phyloP scores from a whole-genome alignment of 208 protist genomes.

The Wallacemonas sp. region DNA sequence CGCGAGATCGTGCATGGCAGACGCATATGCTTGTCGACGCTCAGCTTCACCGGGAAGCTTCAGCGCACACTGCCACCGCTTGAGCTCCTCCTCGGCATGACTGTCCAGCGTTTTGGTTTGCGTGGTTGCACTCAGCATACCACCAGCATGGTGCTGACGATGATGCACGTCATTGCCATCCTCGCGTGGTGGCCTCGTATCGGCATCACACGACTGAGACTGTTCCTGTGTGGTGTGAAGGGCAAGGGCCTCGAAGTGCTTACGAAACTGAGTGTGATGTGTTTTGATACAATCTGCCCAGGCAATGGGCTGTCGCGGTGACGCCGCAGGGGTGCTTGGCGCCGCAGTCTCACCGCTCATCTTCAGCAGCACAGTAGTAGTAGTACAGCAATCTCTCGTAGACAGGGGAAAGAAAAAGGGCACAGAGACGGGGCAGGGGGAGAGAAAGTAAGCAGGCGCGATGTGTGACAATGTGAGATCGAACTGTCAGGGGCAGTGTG shows the following conservation, averaged over 20 bases:
- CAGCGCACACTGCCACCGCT: slow-evolving; percentile 29
- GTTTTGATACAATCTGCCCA: slow-evolving; percentile 9
- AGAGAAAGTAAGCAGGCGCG: not conserved
- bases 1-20: slow-evolving; percentile 73
- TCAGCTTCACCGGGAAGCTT: slow-evolving; percentile 25
- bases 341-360: not conserved
- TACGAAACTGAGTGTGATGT: slow-evolving; percentile 3
- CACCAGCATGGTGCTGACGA: too few species aligned
- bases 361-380: not conserved
- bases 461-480: not conserved
- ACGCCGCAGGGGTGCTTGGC: too few species aligned
- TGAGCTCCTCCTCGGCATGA: slow-evolving; percentile 32
- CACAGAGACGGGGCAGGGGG: not conserved
- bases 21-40: slow-evolving; percentile 43
- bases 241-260: slow-evolving; percentile 8
- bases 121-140: too few species aligned
- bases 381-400: too few species aligned
- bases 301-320: not conserved
- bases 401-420: not conserved
- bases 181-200: too few species aligned
- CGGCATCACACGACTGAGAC: too few species aligned
- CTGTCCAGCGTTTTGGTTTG: too few species aligned
- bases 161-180: too few species aligned
- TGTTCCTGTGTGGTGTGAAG: too few species aligned
- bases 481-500: too few species aligned